Conservation (phyloP, 2,329 filamentous ascomycete species). For the Diaporthe amygdali region DNA sequence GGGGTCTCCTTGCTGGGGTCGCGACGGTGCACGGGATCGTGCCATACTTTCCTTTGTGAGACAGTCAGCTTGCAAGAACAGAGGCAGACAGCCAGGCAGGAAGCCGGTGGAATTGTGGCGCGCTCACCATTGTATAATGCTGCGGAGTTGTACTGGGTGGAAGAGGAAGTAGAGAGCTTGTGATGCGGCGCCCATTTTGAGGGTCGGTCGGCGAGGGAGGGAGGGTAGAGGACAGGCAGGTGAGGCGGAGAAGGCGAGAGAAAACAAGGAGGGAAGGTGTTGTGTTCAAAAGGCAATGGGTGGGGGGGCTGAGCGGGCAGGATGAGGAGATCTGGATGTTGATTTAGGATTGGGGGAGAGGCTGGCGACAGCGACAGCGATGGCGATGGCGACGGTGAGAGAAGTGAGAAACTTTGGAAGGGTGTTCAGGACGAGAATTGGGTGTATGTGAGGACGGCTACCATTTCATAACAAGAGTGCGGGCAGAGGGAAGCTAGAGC, state of each 20-base stretch:
- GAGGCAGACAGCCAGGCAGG: constrained; percentile 14
- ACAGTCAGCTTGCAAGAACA: constrained; percentile 24
- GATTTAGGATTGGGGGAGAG: neutral
- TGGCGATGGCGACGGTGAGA: too few relatives aligned
- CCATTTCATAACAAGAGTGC: neutral
- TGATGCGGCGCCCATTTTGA: constrained; percentile 57
- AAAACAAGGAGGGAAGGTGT: neutral
- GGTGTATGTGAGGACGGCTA: neutral
- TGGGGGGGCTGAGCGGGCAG: neutral
- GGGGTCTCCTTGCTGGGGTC: constrained; percentile 76
- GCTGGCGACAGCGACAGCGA: neutral
- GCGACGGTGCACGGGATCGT: constrained; percentile 88
- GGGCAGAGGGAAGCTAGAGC: neutral
- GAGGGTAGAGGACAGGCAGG: neutral
- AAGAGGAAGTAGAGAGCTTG: constrained; percentile 73
- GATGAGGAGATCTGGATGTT: neutral
- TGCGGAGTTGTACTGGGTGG: constrained; percentile 79
- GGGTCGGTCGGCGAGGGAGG: constrained; percentile 13
- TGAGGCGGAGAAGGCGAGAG: neutral
- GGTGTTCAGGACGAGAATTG: neutral
- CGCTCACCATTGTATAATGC: constrained; percentile 85
- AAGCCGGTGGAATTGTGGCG: neutral
- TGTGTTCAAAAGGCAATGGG: neutral
- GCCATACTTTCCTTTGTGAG: constrained; percentile 84
- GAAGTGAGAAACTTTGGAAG: too few relatives aligned